These are phyloP conservation scores for Dalbergia cochinchinensis DNA, from an alignment of 306 rosid genomes.

Conservation along the genomic window DNA sequence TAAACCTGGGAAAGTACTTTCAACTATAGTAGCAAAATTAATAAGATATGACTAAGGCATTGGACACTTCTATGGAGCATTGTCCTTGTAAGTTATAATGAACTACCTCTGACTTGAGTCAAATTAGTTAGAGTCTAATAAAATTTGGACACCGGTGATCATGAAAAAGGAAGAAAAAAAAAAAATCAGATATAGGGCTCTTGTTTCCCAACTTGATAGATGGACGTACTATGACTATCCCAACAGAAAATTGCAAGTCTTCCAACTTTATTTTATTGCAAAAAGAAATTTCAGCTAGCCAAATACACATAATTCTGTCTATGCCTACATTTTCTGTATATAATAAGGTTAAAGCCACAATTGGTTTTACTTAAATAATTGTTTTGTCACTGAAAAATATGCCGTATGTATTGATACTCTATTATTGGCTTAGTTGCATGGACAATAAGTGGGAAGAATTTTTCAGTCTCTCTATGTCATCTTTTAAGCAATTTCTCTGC, in stretches of 20 bases:
- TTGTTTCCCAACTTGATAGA: background rate
- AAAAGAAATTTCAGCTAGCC: background rate
- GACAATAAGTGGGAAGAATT: background rate
- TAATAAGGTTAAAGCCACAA: background rate
- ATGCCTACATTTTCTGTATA: background rate
- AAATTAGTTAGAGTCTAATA: too few species aligned
- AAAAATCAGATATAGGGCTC: too few species aligned
- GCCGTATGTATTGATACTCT: background rate
- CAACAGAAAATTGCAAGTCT: background rate
- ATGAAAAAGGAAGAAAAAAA: too few species aligned
- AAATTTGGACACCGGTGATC: too few species aligned
- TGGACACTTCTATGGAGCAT: too few species aligned
- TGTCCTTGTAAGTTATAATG: too few species aligned
- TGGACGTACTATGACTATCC: background rate
- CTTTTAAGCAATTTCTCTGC: slow-evolving; percentile 10
- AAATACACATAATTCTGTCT: background rate
- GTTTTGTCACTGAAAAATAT: background rate
- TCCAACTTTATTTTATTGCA: background rate
- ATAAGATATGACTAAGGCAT: background rate
- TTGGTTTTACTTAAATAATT: background rate
- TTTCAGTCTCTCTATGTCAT: background rate
- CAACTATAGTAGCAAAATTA: background rate
- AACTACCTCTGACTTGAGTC: too few species aligned
- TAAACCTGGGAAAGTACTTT: background rate
- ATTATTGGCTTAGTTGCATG: background rate